These are phyloP conservation scores for Fistulinella prunicolor DNA, from an alignment of 768 basidiomycete species.

Conservation along the genomic window DNA sequence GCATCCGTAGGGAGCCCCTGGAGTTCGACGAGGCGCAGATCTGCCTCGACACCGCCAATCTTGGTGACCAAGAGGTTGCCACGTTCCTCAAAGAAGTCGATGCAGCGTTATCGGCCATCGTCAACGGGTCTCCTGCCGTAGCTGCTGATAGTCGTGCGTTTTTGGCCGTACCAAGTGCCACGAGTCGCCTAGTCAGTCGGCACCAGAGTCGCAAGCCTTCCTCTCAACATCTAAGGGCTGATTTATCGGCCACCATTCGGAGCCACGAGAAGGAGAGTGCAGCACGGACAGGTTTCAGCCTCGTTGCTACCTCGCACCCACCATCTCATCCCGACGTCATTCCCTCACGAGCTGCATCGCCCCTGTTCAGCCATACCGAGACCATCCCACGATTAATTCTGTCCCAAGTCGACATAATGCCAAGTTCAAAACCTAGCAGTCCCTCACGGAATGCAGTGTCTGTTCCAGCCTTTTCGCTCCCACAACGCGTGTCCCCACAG, in stretches of 20 bases:
- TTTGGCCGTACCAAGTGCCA: constrained; percentile 26
- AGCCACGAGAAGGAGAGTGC: constrained; percentile 26
- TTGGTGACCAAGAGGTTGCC: constrained; percentile 30
- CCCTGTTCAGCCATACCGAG: constrained; percentile 20
- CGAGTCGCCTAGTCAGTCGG: constrained; percentile 24
- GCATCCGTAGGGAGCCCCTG: constrained; percentile 28
- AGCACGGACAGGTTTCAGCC: constrained; percentile 28
- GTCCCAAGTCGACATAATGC: constrained; percentile 13
- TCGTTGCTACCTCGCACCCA: constrained; percentile 27
- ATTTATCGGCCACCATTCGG: constrained; percentile 27
- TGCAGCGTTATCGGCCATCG: constrained; percentile 26
- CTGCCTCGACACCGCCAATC: constrained; percentile 30
- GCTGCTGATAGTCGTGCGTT: constrained; percentile 32
- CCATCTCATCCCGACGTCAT: constrained; percentile 25
- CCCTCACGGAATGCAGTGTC: constrained; percentile 14
- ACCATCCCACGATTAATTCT: constrained; percentile 18
- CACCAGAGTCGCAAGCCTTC: constrained; percentile 30
- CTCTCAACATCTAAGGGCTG: constrained; percentile 30
- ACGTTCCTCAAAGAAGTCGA: constrained; percentile 32
- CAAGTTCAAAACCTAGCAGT: constrained; percentile 15
- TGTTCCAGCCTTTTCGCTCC: constrained; percentile 11
- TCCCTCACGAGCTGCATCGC: constrained; percentile 22
- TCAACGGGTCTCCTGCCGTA: constrained; percentile 25
- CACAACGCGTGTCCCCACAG: constrained; percentile 29
- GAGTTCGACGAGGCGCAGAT: constrained; percentile 31